phyloP scores from a whole-genome alignment of 176 grass and related monocot species.

The Musa acuminata region DNA sequence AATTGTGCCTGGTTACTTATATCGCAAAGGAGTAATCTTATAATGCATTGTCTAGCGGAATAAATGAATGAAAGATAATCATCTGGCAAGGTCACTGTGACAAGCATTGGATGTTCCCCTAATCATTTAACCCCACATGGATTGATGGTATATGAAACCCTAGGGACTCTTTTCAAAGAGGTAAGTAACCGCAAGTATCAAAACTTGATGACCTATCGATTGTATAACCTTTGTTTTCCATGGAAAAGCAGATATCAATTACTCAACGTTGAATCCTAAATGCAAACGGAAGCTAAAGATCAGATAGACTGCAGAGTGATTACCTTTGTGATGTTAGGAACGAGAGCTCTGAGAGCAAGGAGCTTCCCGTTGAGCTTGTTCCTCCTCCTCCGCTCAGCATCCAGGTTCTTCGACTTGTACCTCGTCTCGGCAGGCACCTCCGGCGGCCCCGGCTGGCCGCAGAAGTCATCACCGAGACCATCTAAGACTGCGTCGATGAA shows the following conservation, averaged over 20 bases:
- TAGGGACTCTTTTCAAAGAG: no score
- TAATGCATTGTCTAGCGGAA: no score
- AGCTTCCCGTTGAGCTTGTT: conserved; percentile 79
- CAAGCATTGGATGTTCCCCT: no score
- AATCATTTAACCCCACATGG: no score
- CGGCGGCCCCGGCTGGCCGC: neutral
- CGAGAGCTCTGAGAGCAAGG: conserved; percentile 61
- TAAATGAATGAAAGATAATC: no score
- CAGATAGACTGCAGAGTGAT: neutral
- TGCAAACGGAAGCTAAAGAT: neutral
- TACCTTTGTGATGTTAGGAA: conserved; percentile 91
- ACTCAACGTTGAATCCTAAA: neutral
- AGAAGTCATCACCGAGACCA: conserved; percentile 21
- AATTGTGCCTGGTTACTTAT: no score
- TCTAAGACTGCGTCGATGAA: conserved; percentile 27
- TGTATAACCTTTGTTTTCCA: neutral
- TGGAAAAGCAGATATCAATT: neutral
- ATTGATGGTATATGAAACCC: no score
- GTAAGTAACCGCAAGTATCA: no score
- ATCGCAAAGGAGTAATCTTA: no score
- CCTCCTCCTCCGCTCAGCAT: conserved; percentile 65
- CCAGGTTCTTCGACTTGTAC: conserved; percentile 93
- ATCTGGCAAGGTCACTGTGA: no score
- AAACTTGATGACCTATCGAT: no score
- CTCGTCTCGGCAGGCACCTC: conserved; percentile 7